Evolutionary conservation across 2,329 filamentous ascomycete genomes (phyloP).

Genomic region (Phialophora expanda): DNA sequence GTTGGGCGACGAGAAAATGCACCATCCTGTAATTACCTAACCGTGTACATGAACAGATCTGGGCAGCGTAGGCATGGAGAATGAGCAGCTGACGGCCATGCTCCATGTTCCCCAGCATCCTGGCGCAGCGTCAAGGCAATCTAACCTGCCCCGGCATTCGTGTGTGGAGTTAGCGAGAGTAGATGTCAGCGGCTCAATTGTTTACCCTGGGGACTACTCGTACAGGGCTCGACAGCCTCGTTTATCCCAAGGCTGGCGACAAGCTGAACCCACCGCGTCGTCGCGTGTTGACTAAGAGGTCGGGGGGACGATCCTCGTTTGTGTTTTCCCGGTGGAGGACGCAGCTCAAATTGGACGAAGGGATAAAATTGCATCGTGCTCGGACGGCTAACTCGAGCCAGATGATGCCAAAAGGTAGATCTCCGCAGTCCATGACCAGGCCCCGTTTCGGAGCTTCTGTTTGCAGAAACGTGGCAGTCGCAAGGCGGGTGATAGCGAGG

Average conservation of each 20-base stretch:
- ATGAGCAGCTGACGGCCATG: conserved; percentile 8
- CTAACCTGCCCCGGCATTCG: conserved; percentile 7
- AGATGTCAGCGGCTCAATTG: background rate
- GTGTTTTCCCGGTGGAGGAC: conserved; percentile 14
- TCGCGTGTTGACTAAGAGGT: background rate
- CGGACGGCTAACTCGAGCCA: no score
- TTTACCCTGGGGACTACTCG: conserved; percentile 5
- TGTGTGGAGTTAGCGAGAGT: conserved; percentile 1
- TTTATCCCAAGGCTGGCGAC: conserved; percentile 5
- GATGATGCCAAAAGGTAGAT: conserved; percentile 5
- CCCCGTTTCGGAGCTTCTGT: conserved; percentile 1
- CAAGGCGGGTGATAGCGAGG: background rate
- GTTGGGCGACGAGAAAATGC: conserved; percentile 18
- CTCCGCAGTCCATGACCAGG: background rate
- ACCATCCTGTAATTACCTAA: conserved; percentile 9
- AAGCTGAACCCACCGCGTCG: background rate
- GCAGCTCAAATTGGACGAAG: conserved; percentile 1
- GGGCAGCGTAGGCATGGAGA: background rate
- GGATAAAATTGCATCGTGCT: background rate
- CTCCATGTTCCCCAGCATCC: conserved; percentile 8
- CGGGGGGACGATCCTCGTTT: background rate
- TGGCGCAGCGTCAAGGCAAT: background rate
- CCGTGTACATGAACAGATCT: conserved; percentile 4
- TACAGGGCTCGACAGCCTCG: background rate
- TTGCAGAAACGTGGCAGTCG: conserved; percentile 7